Percentiles rank a stretch among this genome's conserved stretches.
phyloP scores from a whole-genome alignment of 2,329 filamentous ascomycete genomes.

The Chrysoporthe cubensis region DNA sequence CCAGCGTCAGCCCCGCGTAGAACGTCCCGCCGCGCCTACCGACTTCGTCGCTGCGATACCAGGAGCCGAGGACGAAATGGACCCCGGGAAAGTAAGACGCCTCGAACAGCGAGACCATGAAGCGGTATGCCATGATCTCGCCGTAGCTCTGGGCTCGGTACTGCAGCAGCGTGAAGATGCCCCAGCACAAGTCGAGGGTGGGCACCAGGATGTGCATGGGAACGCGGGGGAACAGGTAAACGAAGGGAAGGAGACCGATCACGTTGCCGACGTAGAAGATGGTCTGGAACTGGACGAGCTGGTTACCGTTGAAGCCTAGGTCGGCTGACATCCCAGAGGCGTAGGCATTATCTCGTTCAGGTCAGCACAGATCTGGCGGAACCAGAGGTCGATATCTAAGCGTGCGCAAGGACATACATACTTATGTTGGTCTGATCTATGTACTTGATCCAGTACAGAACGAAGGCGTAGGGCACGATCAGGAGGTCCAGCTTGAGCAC shows the following conservation, averaged over 20 bases:
- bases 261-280: slow-evolving; percentile 34
- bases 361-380: neutral
- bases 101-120: slow-evolving; percentile 26
- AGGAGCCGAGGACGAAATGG: slow-evolving; percentile 26
- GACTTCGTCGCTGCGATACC: slow-evolving; percentile 28
- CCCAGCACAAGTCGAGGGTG: slow-evolving; percentile 33
- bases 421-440: slow-evolving; percentile 32
- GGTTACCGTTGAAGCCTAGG: slow-evolving; percentile 26
- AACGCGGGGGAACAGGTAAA: slow-evolving; percentile 35
- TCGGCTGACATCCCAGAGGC: slow-evolving; percentile 27
- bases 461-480: slow-evolving; percentile 32
- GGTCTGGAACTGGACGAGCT: slow-evolving; percentile 33
- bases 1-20: slow-evolving; percentile 35
- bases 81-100: slow-evolving; percentile 14
- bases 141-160: slow-evolving; percentile 31
- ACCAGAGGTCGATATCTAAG: neutral
- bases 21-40: slow-evolving; percentile 34
- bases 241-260: slow-evolving; percentile 34
- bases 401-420: slow-evolving; percentile 19
- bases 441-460: slow-evolving; percentile 33
- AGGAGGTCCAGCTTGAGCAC: slow-evolving; percentile 31
- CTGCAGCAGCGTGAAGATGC: slow-evolving; percentile 35
- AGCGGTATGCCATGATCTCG: slow-evolving; percentile 29
- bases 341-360: slow-evolving; percentile 27
- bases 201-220: slow-evolving; percentile 36